Percentiles rank a stretch among this genome's conserved stretches.
These are phyloP conservation scores for Wickerhamiella australiensis DNA, from an alignment of 805 yeast genomes.

Conservation along the genomic window DNA sequence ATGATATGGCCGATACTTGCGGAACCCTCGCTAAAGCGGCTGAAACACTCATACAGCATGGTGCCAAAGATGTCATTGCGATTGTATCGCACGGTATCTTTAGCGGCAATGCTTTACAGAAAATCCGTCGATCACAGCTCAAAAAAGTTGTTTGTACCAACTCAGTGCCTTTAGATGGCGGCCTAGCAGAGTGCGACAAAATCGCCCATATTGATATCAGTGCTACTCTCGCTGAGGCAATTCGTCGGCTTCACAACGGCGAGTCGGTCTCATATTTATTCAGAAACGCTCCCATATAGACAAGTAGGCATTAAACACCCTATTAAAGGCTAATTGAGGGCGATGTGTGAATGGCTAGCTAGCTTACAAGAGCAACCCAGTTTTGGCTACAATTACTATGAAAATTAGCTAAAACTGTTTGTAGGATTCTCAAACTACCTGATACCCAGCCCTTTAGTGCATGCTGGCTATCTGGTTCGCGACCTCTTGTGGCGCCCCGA, in stretches of 20 bases:
- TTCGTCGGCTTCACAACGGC: constrained; percentile 91
- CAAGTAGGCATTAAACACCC: no score
- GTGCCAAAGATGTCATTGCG: constrained; percentile 79
- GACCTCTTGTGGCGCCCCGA: background rate
- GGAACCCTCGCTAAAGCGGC: constrained; percentile 96
- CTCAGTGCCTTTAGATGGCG: constrained; percentile 74
- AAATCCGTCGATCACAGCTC: constrained; percentile 56
- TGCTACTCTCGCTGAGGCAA: constrained; percentile 83
- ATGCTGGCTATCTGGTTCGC: no score
- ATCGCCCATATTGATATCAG: constrained; percentile 74
- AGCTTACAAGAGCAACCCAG: no score
- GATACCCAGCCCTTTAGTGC: no score
- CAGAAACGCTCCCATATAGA: constrained; percentile 21
- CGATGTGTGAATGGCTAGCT: no score
- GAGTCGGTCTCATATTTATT: constrained; percentile 87
- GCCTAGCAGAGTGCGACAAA: constrained; percentile 47
- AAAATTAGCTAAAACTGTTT: no score
- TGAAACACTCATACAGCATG: constrained; percentile 65
- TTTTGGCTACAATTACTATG: no score
- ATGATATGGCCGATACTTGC: constrained; percentile 98
- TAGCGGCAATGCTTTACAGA: constrained; percentile 73
- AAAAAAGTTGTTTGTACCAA: constrained; percentile 80
- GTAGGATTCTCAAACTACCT: no score
- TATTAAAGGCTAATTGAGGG: background rate
- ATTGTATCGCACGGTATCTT: constrained; percentile 95